Percentiles rank a stretch among this genome's conserved stretches.
Evolutionary conservation across 2,329 filamentous ascomycete genomes (phyloP).

Genomic region (Aspergillus fructus): DNA sequence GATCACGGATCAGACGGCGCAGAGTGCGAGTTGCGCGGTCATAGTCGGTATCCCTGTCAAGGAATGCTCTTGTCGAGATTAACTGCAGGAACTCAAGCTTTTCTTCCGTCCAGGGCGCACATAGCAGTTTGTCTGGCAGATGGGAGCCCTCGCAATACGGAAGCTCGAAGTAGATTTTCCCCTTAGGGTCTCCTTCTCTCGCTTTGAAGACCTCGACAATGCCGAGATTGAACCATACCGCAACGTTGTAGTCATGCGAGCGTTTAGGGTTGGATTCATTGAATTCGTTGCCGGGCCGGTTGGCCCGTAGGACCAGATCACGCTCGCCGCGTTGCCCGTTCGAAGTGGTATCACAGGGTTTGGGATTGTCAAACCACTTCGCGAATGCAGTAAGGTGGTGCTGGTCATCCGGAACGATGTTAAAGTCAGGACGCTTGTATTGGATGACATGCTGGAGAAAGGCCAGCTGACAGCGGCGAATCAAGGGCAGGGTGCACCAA

Average conservation of each 20-base stretch:
- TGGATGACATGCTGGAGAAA: conserved; percentile 37
- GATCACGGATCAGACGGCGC: conserved; percentile 34
- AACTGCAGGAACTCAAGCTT: conserved; percentile 42
- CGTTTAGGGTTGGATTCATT: background rate
- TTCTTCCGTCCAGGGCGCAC: conserved; percentile 37
- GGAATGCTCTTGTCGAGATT: conserved; percentile 35
- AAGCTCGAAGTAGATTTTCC: conserved; percentile 35
- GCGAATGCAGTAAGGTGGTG: conserved; percentile 25
- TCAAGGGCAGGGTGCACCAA: conserved; percentile 42
- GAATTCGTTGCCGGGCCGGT: background rate
- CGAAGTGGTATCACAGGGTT: conserved; percentile 21
- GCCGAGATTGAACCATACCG: conserved; percentile 41
- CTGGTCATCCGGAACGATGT: conserved; percentile 27
- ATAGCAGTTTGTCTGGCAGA: conserved; percentile 41
- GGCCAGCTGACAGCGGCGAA: conserved; percentile 41
- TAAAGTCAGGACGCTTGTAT: conserved; percentile 28
- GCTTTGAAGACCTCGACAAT: conserved; percentile 33
- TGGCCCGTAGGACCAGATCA: conserved; percentile 30
- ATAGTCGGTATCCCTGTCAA: conserved; percentile 34
- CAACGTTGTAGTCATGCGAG: conserved; percentile 26
- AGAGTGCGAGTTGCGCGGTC: conserved; percentile 33
- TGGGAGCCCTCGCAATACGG: conserved; percentile 30
- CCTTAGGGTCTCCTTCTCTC: conserved; percentile 27
- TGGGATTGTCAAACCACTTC: conserved; percentile 22
- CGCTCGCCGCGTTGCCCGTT: conserved; percentile 30